Evolutionary conservation across 495 filamentous ascomycete species (phyloP), one percentile per base, ranked within the genome.

Genomic region (Aspergillus heteromorphus): DNA sequence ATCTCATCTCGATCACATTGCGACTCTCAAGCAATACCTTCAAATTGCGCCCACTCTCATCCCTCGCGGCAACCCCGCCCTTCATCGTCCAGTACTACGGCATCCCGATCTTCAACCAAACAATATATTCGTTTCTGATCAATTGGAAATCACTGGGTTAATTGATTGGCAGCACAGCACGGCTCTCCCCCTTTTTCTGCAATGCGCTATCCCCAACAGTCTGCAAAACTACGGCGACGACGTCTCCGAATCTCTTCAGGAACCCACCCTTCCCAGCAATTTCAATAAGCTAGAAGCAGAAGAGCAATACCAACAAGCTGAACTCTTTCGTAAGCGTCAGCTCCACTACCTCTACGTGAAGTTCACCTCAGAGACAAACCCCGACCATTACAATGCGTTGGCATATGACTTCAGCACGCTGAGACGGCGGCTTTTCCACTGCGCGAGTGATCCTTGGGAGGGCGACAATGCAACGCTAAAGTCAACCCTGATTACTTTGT

Each of bases 271-370:
- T 23, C 65, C 61, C 11, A 20, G 21, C 2, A 55, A 71, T 41
- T 61, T 65, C 30, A 40, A 60, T 43, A 25, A 54, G 7, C 40
- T 71, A 6, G 38, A 53, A 13, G 50, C 56, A 29, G 45, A 40
- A 34, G 54, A 69, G 25, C 49, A 60, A 43, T 53, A 50, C 18
- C 14, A 61, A 38, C 21, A 56, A 18, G 38, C 45, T 5, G 57
- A 67, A 14, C 29, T 63, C 10, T 49, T 68, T 20, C 58, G 66
- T 14, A 61, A 50, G 48, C 59, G 66, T 23, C 59, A 65, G 16
- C 59, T 71, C 31, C 60, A 69, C 47, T 61, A 62, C 53, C 47
- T 48, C 20, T 71, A 69, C 49, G 20, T 65, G n/a, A 54, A 50
- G 16, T 1, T 29, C 16, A 68, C 61, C 6, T 51, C 47, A n/a